Evolutionary conservation across 2,329 filamentous ascomycete species (phyloP).

Genomic region (Penicillium sclerotiorum): DNA sequence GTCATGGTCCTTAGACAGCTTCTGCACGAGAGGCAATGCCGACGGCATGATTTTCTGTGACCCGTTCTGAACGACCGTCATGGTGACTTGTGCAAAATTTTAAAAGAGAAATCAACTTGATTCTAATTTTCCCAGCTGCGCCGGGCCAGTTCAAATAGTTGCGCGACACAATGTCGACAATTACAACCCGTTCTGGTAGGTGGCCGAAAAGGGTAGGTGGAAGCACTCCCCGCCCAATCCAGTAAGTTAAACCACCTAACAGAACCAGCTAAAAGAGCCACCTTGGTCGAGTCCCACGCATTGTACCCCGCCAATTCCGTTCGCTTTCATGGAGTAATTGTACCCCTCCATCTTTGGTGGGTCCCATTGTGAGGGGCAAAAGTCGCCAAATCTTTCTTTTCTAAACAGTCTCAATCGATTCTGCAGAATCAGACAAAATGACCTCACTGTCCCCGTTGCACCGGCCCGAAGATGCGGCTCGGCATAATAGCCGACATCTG

Average conservation of each 20-base stretch:
- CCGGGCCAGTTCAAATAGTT: conserved; percentile 2
- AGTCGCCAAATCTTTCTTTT: too few relatives aligned
- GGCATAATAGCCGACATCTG: too few relatives aligned
- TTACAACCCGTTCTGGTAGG: conserved; percentile 11
- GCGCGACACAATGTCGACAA: conserved; percentile 8
- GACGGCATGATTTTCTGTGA: conserved; percentile 11
- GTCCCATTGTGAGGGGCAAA: too few relatives aligned
- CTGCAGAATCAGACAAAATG: too few relatives aligned
- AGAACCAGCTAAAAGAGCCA: neutral
- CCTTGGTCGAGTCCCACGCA: too few relatives aligned
- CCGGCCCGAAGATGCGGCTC: too few relatives aligned
- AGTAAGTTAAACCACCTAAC: conserved; percentile 5
- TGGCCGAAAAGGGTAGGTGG: conserved; percentile 4
- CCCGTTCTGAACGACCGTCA: conserved; percentile 9
- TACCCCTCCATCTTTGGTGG: neutral
- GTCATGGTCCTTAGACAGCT: conserved; percentile 41
- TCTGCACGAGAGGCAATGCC: conserved; percentile 23
- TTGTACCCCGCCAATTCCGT: neutral
- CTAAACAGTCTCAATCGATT: too few relatives aligned
- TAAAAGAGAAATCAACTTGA: neutral
- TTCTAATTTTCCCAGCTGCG: neutral
- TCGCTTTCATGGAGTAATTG: neutral
- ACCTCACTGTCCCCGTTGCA: too few relatives aligned
- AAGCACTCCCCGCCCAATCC: neutral
- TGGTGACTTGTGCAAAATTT: neutral